Evolutionary conservation across 306 rosid species (phyloP).

Genomic region (Pyrus bretschneideri): DNA sequence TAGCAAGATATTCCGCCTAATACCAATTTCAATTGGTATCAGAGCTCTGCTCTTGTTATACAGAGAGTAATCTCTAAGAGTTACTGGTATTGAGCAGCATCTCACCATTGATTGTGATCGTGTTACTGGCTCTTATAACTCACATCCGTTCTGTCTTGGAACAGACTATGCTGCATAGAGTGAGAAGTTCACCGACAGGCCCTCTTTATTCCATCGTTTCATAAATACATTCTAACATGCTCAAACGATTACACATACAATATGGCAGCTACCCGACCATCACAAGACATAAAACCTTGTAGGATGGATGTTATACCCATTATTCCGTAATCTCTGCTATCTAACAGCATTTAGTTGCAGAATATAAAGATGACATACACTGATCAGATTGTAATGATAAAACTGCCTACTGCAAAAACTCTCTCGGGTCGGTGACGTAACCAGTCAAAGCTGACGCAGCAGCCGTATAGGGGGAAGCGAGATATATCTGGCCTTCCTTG

Average conservation of each 20-base stretch:
- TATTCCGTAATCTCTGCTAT: background rate
- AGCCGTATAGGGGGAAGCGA: constrained; percentile 92
- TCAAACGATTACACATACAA: background rate
- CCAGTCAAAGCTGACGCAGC: constrained; percentile 99
- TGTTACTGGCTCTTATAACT: too few relatives aligned
- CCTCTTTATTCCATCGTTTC: background rate
- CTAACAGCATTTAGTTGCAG: background rate
- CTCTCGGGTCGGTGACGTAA: constrained; percentile 85
- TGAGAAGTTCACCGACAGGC: background rate
- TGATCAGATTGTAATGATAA: background rate
- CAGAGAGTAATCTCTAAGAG: too few relatives aligned
- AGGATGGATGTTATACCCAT: background rate
- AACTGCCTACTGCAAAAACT: constrained; percentile 59
- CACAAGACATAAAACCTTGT: background rate
- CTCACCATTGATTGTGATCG: too few relatives aligned
- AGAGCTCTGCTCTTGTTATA: too few relatives aligned
- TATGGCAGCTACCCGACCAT: background rate
- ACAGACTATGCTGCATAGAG: too few relatives aligned
- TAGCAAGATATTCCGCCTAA: too few relatives aligned
- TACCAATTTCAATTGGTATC: too few relatives aligned
- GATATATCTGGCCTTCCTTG: constrained; percentile 82
- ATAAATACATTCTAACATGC: background rate
- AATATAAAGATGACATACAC: background rate
- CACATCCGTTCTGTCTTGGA: too few relatives aligned
- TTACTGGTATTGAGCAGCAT: too few relatives aligned